Conservation (phyloP, 352 stramenopile genomes). For the Globisporangium recalcitrans region DNA sequence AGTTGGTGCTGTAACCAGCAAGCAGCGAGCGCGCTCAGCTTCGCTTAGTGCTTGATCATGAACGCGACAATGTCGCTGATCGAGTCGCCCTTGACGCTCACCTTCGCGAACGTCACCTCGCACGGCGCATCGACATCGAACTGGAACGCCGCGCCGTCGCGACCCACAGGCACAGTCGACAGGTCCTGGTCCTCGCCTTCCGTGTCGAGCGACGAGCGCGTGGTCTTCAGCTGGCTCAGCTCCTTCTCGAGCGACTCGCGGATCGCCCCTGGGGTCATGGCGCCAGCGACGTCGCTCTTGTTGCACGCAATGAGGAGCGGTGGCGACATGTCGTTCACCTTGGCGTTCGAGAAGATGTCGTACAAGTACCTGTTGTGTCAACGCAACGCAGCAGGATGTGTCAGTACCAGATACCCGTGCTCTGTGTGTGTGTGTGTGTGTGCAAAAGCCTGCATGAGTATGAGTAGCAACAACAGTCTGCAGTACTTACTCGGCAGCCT, state of each 20-base stretch:
- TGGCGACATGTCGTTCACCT: conserved; percentile 68
- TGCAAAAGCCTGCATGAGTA: neutral
- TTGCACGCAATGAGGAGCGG: conserved; percentile 80
- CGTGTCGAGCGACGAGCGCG: conserved; percentile 78
- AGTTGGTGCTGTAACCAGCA: neutral
- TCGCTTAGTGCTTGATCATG: conserved; percentile 63
- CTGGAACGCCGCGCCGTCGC: conserved; percentile 64
- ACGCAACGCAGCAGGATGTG: neutral
- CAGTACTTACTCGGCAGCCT: conserved; percentile 67
- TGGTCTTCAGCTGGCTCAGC: conserved; percentile 82
- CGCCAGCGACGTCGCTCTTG: conserved; percentile 61
- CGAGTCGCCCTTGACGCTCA: conserved; percentile 61
- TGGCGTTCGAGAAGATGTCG: conserved; percentile 83
- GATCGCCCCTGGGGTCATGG: conserved; percentile 43
- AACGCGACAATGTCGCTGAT: conserved; percentile 63
- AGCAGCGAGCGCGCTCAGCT: neutral
- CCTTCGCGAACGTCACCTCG: conserved; percentile 67
- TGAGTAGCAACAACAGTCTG: neutral
- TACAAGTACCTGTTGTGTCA: conserved; percentile 56
- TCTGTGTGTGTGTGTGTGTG: too few species aligned
- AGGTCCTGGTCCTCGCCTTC: conserved; percentile 76
- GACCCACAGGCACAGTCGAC: conserved; percentile 65
- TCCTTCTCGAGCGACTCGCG: conserved; percentile 72
- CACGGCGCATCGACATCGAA: conserved; percentile 81
- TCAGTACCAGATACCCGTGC: neutral